Percentiles rank a stretch among this genome's conserved stretches.
phyloP scores from a whole-genome alignment of 257 asterid genomes.

The Lycium ferocissimum region DNA sequence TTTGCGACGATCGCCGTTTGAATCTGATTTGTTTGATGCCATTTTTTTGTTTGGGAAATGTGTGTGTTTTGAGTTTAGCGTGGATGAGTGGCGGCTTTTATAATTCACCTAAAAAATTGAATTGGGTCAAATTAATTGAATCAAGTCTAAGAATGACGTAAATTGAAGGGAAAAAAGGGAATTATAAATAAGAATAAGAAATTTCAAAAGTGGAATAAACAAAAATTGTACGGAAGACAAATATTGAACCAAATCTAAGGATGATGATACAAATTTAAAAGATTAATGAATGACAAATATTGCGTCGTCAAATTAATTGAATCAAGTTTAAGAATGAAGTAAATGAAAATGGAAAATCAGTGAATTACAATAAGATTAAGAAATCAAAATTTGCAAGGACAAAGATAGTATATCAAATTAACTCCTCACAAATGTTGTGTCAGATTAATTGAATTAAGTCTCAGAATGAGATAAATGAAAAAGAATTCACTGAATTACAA shows the following conservation, averaged over 20 bases:
- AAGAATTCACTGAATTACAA: no score
- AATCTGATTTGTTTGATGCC: conserved; percentile 38
- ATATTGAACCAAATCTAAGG: no score
- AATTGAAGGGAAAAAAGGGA: not conserved
- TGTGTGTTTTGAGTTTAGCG: not conserved
- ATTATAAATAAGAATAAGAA: not conserved
- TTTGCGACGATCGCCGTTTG: conserved; percentile 49
- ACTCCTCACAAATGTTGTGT: no score
- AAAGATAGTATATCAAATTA: no score
- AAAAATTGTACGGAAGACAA: no score
- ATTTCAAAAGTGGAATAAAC: not conserved
- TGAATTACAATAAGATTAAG: not conserved
- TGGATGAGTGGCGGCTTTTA: no score
- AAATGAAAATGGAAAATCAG: not conserved
- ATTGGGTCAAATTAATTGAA: not conserved
- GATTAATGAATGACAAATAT: no score
- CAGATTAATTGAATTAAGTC: no score
- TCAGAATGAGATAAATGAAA: no score
- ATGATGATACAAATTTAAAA: no score
- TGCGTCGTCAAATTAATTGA: not conserved
- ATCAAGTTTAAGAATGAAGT: not conserved
- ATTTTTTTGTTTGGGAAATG: not conserved
- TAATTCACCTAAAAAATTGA: no score
- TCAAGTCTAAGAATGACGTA: not conserved
- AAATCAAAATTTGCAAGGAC: no score